Evolutionary conservation across 2,329 filamentous ascomycete genomes (phyloP), one percentile per base, ranked within the genome.

Genomic region (Leptographium radiaticola): DNA sequence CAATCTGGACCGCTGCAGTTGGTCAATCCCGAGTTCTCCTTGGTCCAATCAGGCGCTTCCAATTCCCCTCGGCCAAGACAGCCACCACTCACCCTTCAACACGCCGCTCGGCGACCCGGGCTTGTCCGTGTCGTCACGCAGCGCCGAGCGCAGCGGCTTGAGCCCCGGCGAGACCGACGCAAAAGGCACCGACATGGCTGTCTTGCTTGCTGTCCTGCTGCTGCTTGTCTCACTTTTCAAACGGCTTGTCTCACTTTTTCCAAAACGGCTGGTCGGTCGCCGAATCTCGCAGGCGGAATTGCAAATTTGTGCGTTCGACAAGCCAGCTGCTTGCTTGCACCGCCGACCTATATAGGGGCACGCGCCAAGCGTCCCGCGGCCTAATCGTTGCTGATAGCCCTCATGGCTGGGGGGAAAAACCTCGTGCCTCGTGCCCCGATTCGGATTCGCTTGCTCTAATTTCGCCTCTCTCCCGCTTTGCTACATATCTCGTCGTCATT

Each of bases 1-100:
- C 73, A 56, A 81, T 81, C 62, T 81, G 77, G 53, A 81, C 79
- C 54, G 76, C 77, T 75, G 55, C 9, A 18, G 8, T 1, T 6
- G 30, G 43, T 18, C 8, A 9, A 6, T 10, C 18, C 6, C 8
- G 1, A 25, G 15, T 33, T 15, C 36, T 11, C 34, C 31, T 34
- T 9, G 18, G 39, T n/a, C 16, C 39, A 40, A 40, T 7, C 39
- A 9, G 39, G 38, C 38, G 2, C 5, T 31, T 6, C 8, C 10
- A 46, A 46, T 4, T 25, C 13, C 13, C 18, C 1, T 12, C 4
- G 15, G 12, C 15, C 10, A 45, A n/a, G 40, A n/a, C 40, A 43
- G 40, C n/a, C 7, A 44, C 12, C 7, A 36, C 47, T 9, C 31
- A 60, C 59, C 59, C 51, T 61, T 61, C 18, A 51, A 33, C 1